phyloP scores from a whole-genome alignment of 164 flowering plant species.

The Liquidambar formosana region DNA sequence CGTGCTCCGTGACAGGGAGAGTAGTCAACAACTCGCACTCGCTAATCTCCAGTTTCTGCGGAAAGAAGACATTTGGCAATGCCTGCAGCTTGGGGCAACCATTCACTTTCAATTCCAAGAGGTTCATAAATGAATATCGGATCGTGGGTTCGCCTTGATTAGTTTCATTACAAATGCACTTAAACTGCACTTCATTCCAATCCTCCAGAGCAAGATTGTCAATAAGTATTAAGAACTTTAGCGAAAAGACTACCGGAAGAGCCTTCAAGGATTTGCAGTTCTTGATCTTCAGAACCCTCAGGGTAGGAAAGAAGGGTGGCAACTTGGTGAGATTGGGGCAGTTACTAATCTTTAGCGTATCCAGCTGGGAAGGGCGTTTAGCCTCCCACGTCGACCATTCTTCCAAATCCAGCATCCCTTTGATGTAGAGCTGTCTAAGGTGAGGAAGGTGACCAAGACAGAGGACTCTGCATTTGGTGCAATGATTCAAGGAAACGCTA shows the following conservation, averaged over 20 bases:
- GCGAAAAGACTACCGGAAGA: constrained; percentile 10
- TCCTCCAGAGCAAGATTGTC: constrained; percentile 23
- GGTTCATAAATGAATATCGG: background rate
- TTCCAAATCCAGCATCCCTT: constrained; percentile 13
- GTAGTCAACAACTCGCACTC: constrained; percentile 3
- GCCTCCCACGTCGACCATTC: background rate
- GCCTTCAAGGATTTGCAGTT: constrained; percentile 17
- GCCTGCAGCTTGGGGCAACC: constrained; percentile 10
- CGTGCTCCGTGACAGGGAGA: background rate
- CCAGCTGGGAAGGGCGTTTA: constrained; percentile 4
- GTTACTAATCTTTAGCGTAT: constrained; percentile 11
- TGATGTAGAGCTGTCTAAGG: constrained; percentile 14
- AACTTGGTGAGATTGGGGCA: constrained; percentile 19
- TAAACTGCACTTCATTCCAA: constrained; percentile 7
- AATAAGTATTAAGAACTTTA: constrained; percentile 15
- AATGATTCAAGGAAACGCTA: constrained; percentile 16
- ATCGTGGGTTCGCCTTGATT: background rate
- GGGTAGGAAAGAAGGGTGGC: constrained; percentile 2
- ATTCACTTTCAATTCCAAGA: constrained; percentile 18
- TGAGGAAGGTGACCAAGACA: constrained; percentile 10
- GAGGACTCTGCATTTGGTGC: constrained; percentile 16
- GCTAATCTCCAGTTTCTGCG: constrained; percentile 19
- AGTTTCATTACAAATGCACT: too few species aligned
- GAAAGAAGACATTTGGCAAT: constrained; percentile 4
- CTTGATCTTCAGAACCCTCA: constrained; percentile 18